A percentile compares a stretch with the other conserved stretches of the same genome.
phyloP scores from a whole-genome alignment of 306 rosid species.

The Cotoneaster glaucophyllus region DNA sequence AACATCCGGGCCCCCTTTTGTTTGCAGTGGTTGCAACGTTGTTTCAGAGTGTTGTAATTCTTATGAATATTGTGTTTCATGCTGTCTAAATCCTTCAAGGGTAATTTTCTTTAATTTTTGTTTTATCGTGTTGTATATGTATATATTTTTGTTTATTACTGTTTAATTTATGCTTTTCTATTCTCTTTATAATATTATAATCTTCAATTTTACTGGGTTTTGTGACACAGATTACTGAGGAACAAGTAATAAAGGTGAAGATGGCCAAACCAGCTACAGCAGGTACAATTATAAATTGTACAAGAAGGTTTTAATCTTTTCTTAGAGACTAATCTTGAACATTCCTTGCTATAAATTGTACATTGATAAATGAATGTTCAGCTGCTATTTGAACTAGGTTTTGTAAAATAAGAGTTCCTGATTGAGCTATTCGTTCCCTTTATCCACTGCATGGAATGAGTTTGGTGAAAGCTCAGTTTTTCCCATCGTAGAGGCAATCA shows the following conservation, averaged over 20 bases:
- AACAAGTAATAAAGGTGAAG: conserved; percentile 50
- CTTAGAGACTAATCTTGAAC: neutral
- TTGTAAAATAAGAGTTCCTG: neutral
- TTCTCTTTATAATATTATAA: neutral
- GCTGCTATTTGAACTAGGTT: neutral
- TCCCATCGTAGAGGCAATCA: too few relatives aligned
- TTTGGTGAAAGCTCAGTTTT: neutral
- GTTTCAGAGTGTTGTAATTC: conserved; percentile 82
- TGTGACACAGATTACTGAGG: conserved; percentile 51
- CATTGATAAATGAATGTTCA: neutral
- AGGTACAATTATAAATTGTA: conserved; percentile 31
- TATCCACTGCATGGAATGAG: neutral
- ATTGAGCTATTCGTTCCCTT: neutral
- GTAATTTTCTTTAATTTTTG: conserved; percentile 28
- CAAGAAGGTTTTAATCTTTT: neutral
- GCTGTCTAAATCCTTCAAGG: conserved; percentile 77
- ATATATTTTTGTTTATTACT: neutral
- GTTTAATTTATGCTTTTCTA: neutral
- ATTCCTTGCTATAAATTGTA: neutral
- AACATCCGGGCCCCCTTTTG: neutral
- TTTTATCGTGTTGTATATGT: neutral
- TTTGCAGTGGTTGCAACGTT: conserved; percentile 76
- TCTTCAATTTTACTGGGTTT: neutral
- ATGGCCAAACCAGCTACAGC: conserved; percentile 73
- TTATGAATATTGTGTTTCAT: conserved; percentile 89